phyloP scores from a whole-genome alignment of 192 early-diverging fungal species.

The Backusella luteola region DNA sequence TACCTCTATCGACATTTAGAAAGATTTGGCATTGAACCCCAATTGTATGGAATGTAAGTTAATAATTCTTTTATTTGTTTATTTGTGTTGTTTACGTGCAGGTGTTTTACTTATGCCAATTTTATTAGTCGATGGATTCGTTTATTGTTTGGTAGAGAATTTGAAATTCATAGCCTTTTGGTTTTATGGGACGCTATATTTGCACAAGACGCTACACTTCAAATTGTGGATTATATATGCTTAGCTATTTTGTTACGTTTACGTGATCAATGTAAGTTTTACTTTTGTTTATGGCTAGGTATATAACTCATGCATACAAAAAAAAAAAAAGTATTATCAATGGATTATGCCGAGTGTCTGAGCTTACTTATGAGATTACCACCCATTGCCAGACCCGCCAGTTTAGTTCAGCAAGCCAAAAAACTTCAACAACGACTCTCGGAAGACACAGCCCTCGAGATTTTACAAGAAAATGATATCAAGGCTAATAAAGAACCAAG shows the following conservation, averaged over 20 bases:
- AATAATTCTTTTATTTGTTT: background rate
- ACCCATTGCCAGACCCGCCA: conserved; percentile 43
- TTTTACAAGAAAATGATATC: conserved; percentile 58
- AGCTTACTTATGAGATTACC: conserved; percentile 64
- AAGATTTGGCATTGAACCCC: conserved; percentile 83
- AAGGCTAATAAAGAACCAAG: conserved; percentile 41
- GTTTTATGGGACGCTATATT: conserved; percentile 92
- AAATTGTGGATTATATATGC: conserved; percentile 81
- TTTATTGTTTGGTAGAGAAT: conserved; percentile 89
- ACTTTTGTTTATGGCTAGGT: background rate
- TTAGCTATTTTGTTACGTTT: conserved; percentile 72
- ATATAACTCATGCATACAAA: background rate
- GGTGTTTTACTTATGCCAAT: background rate
- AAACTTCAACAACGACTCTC: conserved; percentile 58
- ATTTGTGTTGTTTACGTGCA: background rate
- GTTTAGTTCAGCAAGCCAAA: conserved; percentile 65
- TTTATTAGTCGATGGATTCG: conserved; percentile 79
- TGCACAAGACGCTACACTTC: conserved; percentile 73
- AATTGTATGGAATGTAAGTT: conserved; percentile 87
- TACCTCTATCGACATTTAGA: conserved; percentile 71
- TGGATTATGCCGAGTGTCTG: conserved; percentile 66
- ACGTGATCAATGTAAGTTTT: conserved; percentile 61
- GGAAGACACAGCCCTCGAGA: conserved; percentile 45
- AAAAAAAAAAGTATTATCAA: conserved; percentile 47
- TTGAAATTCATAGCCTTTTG: conserved; percentile 67